phyloP scores from a whole-genome alignment of 192 early-diverging fungal species.

The Anaeromyces robustus region DNA sequence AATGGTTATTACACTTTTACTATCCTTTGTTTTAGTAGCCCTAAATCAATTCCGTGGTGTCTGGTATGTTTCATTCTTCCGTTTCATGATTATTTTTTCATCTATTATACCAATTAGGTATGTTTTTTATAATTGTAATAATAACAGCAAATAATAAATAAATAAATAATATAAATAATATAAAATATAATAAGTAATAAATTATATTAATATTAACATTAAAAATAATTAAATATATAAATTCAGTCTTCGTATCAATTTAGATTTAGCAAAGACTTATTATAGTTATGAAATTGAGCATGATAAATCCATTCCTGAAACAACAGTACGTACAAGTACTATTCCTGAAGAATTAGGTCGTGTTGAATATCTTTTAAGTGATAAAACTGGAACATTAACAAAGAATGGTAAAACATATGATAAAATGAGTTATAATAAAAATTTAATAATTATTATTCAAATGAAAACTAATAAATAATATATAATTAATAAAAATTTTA shows the following conservation, averaged over 20 bases:
- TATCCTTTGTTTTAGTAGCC: slow-evolving; percentile 76
- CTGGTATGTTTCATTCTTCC: slow-evolving; percentile 86
- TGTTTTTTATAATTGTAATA: too few species aligned
- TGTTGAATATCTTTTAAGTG: slow-evolving; percentile 79
- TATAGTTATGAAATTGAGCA: slow-evolving; percentile 74
- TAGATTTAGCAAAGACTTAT: slow-evolving; percentile 91
- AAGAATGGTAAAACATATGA: slow-evolving; percentile 53
- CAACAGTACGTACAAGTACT: slow-evolving; percentile 82
- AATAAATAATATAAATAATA: too few species aligned
- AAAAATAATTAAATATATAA: neutral
- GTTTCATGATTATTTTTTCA: slow-evolving; percentile 88
- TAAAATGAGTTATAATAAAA: too few species aligned
- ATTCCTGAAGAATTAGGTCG: slow-evolving; percentile 92
- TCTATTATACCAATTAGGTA: slow-evolving; percentile 87
- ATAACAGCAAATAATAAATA: too few species aligned
- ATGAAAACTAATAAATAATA: too few species aligned
- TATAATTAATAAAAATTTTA: too few species aligned
- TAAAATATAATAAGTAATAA: too few species aligned
- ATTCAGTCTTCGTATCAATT: slow-evolving; percentile 66
- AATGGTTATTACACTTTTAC: slow-evolving; percentile 60
- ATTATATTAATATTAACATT: too few species aligned
- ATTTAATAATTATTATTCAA: too few species aligned
- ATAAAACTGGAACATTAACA: slow-evolving; percentile 93
- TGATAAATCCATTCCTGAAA: slow-evolving; percentile 62
- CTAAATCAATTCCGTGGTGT: slow-evolving; percentile 76